Percentiles rank a stretch among this genome's conserved stretches.
phyloP scores from a whole-genome alignment of 2,329 filamentous ascomycete genomes.

The Calonectria ilicicola region DNA sequence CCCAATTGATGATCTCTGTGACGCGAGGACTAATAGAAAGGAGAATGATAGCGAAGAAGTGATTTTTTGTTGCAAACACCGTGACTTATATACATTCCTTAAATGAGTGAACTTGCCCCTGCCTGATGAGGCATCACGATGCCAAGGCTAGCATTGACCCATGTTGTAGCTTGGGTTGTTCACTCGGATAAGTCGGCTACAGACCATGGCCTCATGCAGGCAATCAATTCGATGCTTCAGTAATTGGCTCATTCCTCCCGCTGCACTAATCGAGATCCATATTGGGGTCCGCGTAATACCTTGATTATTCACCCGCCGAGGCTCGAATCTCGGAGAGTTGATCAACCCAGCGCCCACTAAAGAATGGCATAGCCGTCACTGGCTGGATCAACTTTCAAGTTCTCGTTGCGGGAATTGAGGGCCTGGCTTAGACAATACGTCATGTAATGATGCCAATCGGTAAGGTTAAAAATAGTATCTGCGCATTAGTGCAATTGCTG shows the following conservation, averaged over 20 bases:
- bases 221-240: neutral
- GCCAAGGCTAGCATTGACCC: neutral
- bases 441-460: neutral
- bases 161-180: neutral
- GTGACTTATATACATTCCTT: neutral
- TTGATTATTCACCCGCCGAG: neutral
- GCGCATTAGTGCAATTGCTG: neutral
- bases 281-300: neutral
- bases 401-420: neutral
- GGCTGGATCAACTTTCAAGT: neutral
- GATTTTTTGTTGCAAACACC: neutral
- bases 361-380: too few relatives aligned
- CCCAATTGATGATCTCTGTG: neutral
- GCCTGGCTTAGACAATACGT: neutral
- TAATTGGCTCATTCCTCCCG: neutral
- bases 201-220: neutral
- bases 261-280: neutral
- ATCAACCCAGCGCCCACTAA: neutral
- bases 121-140: neutral
- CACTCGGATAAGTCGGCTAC: conserved; percentile 1
- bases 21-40: neutral
- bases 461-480: neutral
- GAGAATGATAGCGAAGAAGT: neutral
- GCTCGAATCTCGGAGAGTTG: neutral
- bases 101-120: neutral